Conservation (phyloP, 2,329 filamentous ascomycete species). For the Pezicula carpinea region DNA sequence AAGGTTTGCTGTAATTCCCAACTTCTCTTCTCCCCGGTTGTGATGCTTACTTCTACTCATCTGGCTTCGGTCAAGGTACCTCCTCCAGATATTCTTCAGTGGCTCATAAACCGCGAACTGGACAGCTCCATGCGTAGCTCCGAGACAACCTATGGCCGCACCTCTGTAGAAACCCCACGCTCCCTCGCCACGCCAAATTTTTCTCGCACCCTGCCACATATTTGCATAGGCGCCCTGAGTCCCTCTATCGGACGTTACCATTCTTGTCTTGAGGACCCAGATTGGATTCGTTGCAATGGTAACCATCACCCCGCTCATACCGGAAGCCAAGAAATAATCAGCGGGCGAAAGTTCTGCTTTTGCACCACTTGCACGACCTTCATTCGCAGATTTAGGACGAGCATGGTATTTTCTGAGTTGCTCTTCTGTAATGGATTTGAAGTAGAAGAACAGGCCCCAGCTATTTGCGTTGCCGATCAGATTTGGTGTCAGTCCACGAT, state of each 20-base stretch:
- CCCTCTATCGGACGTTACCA: conserved; percentile 78
- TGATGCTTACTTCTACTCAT: conserved; percentile 3
- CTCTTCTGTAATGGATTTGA: conserved; percentile 53
- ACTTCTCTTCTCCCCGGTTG: conserved; percentile 21
- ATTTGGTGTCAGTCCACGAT: conserved; percentile 87
- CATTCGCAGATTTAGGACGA: not conserved
- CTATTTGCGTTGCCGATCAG: conserved; percentile 83
- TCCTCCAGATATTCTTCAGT: conserved; percentile 43
- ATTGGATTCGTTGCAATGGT: conserved; percentile 87
- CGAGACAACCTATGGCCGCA: conserved; percentile 74
- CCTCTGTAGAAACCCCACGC: conserved; percentile 81
- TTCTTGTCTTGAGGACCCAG: conserved; percentile 97
- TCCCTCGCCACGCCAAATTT: conserved; percentile 69
- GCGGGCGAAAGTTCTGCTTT: conserved; percentile 23
- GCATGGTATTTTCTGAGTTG: conserved; percentile 24
- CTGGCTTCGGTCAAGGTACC: conserved; percentile 46
- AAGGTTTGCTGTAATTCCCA: conserved; percentile 54
- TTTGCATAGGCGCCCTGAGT: conserved; percentile 75
- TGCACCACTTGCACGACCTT: conserved; percentile 2
- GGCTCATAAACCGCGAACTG: conserved; percentile 95
- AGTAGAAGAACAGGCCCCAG: conserved; percentile 91
- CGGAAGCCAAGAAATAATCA: conserved; percentile 81
- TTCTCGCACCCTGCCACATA: conserved; percentile 64
- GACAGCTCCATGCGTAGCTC: conserved; percentile 86
- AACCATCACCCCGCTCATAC: conserved; percentile 65